Conservation (phyloP, 1,284 basidiomycete genomes). For the Ceratobasidium sp. region DNA sequence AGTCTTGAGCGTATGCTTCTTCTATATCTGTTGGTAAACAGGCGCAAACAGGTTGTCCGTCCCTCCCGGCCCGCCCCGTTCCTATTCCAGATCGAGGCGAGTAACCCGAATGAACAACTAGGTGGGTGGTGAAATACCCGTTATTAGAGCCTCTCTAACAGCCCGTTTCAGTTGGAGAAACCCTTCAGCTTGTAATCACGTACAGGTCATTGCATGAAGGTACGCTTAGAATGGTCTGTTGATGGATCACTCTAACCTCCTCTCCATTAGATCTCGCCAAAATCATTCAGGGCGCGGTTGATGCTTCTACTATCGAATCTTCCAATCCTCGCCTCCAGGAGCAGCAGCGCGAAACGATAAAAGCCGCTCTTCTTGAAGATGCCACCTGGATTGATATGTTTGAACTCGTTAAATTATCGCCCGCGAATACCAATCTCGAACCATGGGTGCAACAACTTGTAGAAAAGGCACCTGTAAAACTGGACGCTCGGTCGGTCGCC, state of each 20-base stretch:
- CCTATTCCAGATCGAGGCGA: conserved; percentile 70
- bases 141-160: background rate
- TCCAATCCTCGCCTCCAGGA: background rate
- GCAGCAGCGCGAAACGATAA: conserved; percentile 44
- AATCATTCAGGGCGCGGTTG: conserved; percentile 19
- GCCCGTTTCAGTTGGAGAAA: conserved; percentile 66
- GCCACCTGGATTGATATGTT: conserved; percentile 39
- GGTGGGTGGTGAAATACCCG: conserved; percentile 7
- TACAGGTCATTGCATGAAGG: conserved; percentile 84
- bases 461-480: conserved; percentile 32
- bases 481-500: conserved; percentile 15
- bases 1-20: background rate
- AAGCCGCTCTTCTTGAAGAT: background rate
- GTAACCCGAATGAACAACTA: conserved; percentile 69
- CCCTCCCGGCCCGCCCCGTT: conserved; percentile 78
- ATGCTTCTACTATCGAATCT: background rate
- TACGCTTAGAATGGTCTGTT: conserved; percentile 54
- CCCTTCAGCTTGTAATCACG: conserved; percentile 72
- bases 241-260: conserved; percentile 35
- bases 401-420: conserved; percentile 9
- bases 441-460: conserved; percentile 37
- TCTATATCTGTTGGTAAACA: background rate
- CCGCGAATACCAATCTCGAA: background rate
- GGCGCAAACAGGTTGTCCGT: conserved; percentile 70
- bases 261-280: conserved; percentile 31